phyloP scores from a whole-genome alignment of 139 green algal genomes.

The Zygnema circumcarinatum region DNA sequence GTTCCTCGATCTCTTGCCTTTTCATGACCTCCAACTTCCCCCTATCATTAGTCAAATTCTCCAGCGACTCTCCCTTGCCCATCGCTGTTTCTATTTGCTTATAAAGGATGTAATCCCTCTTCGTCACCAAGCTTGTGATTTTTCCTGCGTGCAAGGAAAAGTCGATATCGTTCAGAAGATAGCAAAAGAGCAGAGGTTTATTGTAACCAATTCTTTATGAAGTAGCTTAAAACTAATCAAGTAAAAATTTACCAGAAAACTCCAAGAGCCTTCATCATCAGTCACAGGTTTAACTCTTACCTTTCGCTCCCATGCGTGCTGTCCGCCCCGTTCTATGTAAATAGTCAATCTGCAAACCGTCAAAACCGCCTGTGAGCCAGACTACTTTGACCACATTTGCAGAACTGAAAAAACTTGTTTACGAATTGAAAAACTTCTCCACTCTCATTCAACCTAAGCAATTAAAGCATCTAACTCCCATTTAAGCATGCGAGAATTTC shows the following conservation, averaged over 20 bases:
- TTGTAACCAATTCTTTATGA: too few relatives aligned
- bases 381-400: neutral
- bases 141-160: slow-evolving; percentile 12
- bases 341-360: slow-evolving; percentile 48
- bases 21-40: slow-evolving; percentile 36
- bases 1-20: slow-evolving; percentile 3
- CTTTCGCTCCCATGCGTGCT: slow-evolving; percentile 53
- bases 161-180: neutral
- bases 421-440: too few relatives aligned
- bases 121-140: slow-evolving; percentile 60
- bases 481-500: too few relatives aligned
- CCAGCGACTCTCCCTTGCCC: slow-evolving; percentile 13
- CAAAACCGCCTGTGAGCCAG: neutral
- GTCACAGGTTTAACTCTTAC: slow-evolving; percentile 11
- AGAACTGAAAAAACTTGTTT: too few relatives aligned
- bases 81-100: slow-evolving; percentile 45
- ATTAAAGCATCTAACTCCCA: too few relatives aligned
- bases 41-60: slow-evolving; percentile 30
- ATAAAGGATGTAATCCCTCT: slow-evolving; percentile 37
- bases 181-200: neutral
- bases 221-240: too few relatives aligned
- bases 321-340: slow-evolving; percentile 57
- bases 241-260: too few relatives aligned
- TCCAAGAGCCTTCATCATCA: too few relatives aligned
- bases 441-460: too few relatives aligned